Conservation (phyloP, 306 rosid genomes). For the Potentilla sterilis region DNA sequence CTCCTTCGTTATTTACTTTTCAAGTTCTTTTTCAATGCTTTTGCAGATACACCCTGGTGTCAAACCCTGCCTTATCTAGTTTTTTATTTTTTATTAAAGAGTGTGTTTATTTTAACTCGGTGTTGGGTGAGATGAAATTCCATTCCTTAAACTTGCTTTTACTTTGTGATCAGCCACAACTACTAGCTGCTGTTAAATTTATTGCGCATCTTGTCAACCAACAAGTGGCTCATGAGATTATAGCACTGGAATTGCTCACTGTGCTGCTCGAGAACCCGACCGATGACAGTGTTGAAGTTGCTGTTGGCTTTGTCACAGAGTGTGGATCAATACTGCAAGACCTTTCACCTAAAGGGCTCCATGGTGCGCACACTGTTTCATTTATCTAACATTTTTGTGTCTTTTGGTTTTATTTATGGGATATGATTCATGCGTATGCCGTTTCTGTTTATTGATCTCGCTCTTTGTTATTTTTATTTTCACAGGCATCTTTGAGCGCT, state of each 20-base stretch:
- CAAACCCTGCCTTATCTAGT: not conserved
- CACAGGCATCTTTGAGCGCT: slow-evolving; percentile 93
- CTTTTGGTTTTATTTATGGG: slow-evolving; percentile 5
- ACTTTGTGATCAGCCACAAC: slow-evolving; percentile 61
- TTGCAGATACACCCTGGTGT: too few species aligned
- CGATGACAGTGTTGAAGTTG: slow-evolving; percentile 94
- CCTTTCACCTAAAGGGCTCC: slow-evolving; percentile 87
- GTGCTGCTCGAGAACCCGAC: slow-evolving; percentile 89
- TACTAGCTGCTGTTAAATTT: slow-evolving; percentile 94
- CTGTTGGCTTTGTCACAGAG: slow-evolving; percentile 94
- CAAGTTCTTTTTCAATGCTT: not conserved
- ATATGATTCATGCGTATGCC: not conserved
- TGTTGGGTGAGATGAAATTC: not conserved
- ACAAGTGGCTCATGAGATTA: slow-evolving; percentile 88
- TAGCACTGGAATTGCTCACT: slow-evolving; percentile 84
- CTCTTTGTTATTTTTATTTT: not conserved
- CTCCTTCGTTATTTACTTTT: not conserved
- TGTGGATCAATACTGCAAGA: slow-evolving; percentile 87
- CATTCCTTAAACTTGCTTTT: slow-evolving; percentile 14
- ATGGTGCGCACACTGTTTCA: slow-evolving; percentile 58
- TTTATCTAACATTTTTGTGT: not conserved
- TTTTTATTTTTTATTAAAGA: not conserved
- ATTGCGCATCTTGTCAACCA: slow-evolving; percentile 92
- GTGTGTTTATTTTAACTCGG: not conserved
- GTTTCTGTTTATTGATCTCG: not conserved